A percentile compares a stretch with the other conserved stretches of the same genome.
phyloP scores from a whole-genome alignment of 2,329 filamentous ascomycete genomes.

The Juglanconis sp. region DNA sequence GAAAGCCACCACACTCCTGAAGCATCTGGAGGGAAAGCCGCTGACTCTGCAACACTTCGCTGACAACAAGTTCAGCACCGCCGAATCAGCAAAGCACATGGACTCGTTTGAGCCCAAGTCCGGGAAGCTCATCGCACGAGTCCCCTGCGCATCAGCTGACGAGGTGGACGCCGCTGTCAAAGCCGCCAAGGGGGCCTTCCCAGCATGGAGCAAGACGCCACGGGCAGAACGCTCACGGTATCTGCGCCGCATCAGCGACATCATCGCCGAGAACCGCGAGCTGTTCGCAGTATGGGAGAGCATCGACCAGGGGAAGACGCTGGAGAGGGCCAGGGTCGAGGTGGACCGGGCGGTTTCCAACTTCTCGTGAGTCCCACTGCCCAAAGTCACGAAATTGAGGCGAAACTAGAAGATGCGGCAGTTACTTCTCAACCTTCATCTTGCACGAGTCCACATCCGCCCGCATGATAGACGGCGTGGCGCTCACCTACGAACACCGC shows the following conservation, averaged over 20 bases:
- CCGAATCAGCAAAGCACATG: slow-evolving; percentile 18
- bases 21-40: not conserved
- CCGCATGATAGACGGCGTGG: slow-evolving; percentile 29
- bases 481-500: slow-evolving; percentile 32
- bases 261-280: slow-evolving; percentile 29
- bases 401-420: not conserved
- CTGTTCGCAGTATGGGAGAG: slow-evolving; percentile 34
- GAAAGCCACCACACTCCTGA: slow-evolving; percentile 24
- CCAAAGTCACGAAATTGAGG: not conserved
- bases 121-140: slow-evolving; percentile 22
- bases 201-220: slow-evolving; percentile 28
- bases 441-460: slow-evolving; percentile 30
- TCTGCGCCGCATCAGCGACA: slow-evolving; percentile 24
- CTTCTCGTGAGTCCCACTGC: slow-evolving; percentile 25
- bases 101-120: slow-evolving; percentile 30
- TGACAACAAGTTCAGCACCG: slow-evolving; percentile 16
- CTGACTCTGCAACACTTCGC: slow-evolving; percentile 23
- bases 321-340: slow-evolving; percentile 30
- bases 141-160: slow-evolving; percentile 24
- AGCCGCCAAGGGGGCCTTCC: slow-evolving; percentile 25
- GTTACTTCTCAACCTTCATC: slow-evolving; percentile 34
- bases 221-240: slow-evolving; percentile 24
- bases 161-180: slow-evolving; percentile 25
- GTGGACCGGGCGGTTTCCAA: slow-evolving; percentile 32
- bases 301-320: slow-evolving; percentile 33